These are phyloP conservation scores for Sugiyamaella floridensis DNA, from an alignment of 805 yeast species.

Conservation along the genomic window DNA sequence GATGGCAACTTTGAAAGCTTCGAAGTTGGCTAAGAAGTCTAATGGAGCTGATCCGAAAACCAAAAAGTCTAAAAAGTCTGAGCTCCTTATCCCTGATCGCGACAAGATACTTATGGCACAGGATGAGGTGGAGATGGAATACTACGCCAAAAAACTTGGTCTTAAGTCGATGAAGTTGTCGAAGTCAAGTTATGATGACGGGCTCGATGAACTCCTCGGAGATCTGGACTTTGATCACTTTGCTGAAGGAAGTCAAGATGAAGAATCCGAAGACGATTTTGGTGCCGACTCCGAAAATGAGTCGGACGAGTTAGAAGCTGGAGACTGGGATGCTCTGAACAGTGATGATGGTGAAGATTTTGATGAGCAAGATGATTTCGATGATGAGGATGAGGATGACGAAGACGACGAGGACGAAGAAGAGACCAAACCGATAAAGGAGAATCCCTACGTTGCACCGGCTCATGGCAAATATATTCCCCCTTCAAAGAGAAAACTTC, in stretches of 20 bases:
- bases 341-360: conserved; percentile 17
- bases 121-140: conserved; percentile 74
- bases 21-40: conserved; percentile 14
- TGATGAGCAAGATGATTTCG: conserved; percentile 25
- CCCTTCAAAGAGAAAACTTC: conserved; percentile 65
- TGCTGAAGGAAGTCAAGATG: conserved; percentile 14
- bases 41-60: conserved; percentile 4
- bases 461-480: conserved; percentile 59
- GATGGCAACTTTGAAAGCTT: conserved; percentile 22
- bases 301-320: conserved; percentile 20
- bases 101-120: conserved; percentile 44
- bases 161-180: conserved; percentile 46
- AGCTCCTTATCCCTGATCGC: conserved; percentile 29
- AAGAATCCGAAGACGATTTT: not conserved
- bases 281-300: conserved; percentile 1
- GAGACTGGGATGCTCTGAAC: conserved; percentile 12
- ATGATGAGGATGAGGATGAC: conserved; percentile 13
- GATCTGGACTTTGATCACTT: conserved; percentile 25
- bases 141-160: conserved; percentile 78
- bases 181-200: conserved; percentile 47
- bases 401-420: conserved; percentile 12
- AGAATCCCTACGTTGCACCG: conserved; percentile 62
- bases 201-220: conserved; percentile 74
- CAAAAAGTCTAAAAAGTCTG: conserved; percentile 12
- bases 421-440: conserved; percentile 33